Evolutionary conservation across 1,284 basidiomycete genomes (phyloP), one percentile per base, ranked within the genome.

Genomic region (Melanopsichium pennsylvanicum): DNA sequence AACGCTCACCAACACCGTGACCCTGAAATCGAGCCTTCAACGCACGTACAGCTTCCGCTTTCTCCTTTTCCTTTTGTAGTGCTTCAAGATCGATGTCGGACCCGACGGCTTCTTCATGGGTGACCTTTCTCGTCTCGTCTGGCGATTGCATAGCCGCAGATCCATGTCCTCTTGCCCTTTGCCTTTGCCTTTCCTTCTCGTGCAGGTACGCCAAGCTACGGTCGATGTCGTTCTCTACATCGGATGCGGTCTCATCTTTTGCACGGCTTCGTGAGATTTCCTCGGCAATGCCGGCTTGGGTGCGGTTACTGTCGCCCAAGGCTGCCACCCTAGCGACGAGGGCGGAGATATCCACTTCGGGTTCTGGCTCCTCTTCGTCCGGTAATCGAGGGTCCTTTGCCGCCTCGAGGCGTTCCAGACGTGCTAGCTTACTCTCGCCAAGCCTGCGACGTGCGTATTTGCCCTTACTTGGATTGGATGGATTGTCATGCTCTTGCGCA

Each of bases 311-410:
- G 18, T 68, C 50, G 13, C 70, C 76, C 3, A 76, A 37, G 2
- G 72, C 56, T 1, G 69, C 63, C 4, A 80, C 72, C 13, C 67
- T 54, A 13, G 59, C 75, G 6, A 73, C 45, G 5, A 80, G 63
- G 15, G 44, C 45, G 21, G 71, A 62, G 13, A 79, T 55, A 43
- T 80, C 78, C 10, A 80, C 70, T 42, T 79, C 78, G 10, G 77
- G 74, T 38, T 78, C 76, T 0, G 70, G 66, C 23, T 79, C 79
- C 12, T 56, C 49, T 10, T 73, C 70, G 62, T 60, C 44, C 15
- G 36, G 26, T 32, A 63, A 39, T 13, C 57, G 18, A 2, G 60
- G 66, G 38, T 68, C 63, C 29, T 70, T 63, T 19, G 59, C 56
- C 15, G 67, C 69, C 51, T 71, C 68, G 33, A 67, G 52, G 13